Conservation (phyloP, 805 yeast genomes). For the Jamesozyma piceae region DNA sequence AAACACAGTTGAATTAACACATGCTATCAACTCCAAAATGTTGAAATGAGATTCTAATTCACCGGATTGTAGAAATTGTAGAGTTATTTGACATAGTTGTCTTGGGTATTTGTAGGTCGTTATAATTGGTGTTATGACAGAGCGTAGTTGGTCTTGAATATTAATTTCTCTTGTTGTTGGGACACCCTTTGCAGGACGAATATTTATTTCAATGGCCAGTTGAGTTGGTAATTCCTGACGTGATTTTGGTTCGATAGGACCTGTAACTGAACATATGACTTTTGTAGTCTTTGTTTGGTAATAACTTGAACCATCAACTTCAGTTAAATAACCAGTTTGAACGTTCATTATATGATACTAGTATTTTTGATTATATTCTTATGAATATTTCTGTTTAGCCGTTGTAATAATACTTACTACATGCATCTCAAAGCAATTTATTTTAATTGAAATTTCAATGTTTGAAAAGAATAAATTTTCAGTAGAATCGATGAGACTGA, state of each 20-base stretch:
- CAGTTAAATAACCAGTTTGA: conserved; percentile 33
- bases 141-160: conserved; percentile 60
- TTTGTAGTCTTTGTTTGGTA: conserved; percentile 42
- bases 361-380: not conserved
- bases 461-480: not conserved
- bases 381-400: not conserved
- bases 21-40: conserved; percentile 51
- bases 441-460: not conserved
- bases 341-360: conserved; percentile 7
- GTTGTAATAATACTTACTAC: too few species aligned
- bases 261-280: conserved; percentile 70
- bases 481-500: not conserved
- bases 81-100: conserved; percentile 60
- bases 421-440: too few species aligned
- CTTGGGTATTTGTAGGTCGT: conserved; percentile 65
- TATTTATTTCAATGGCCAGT: conserved; percentile 67
- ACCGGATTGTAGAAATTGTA: conserved; percentile 49
- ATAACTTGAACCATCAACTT: conserved; percentile 77
- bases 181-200: conserved; percentile 71
- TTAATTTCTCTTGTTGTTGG: conserved; percentile 67
- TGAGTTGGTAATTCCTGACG: conserved; percentile 78
- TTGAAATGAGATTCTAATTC: conserved; percentile 25
- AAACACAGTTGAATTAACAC: conserved; percentile 61
- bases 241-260: conserved; percentile 79
- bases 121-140: conserved; percentile 52